Percentiles rank a stretch among this genome's conserved stretches.
These are phyloP conservation scores for Curvularia verruculosa DNA, from an alignment of 2,329 filamentous ascomycete species.

Conservation along the genomic window DNA sequence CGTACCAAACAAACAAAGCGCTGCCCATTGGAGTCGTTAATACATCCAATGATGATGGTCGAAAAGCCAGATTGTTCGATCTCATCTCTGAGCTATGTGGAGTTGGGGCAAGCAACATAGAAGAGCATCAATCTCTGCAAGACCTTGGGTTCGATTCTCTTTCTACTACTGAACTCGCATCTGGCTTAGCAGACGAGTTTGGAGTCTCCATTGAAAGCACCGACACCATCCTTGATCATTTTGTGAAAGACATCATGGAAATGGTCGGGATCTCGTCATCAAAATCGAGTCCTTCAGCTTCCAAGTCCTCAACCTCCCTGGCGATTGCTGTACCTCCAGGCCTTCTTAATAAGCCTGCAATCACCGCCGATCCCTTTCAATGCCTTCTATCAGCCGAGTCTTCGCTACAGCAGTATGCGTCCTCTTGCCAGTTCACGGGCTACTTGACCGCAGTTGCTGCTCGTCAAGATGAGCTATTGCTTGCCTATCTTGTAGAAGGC, in stretches of 20 bases:
- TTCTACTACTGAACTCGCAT: constrained; percentile 15
- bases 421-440: constrained; percentile 9
- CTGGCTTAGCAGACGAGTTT: constrained; percentile 11
- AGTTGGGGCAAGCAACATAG: constrained; percentile 1
- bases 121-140: constrained; percentile 11
- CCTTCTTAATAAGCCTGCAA: background rate
- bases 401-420: background rate
- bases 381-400: constrained; percentile 8
- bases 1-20: background rate
- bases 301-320: no score
- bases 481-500: constrained; percentile 24
- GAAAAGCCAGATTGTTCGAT: constrained; percentile 5
- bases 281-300: background rate
- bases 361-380: constrained; percentile 7
- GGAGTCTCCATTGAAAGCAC: constrained; percentile 8
- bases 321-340: background rate
- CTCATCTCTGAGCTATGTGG: constrained; percentile 14
- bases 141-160: constrained; percentile 20
- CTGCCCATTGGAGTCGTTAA: background rate
- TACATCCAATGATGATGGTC: background rate
- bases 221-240: constrained; percentile 11
- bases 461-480: constrained; percentile 17
- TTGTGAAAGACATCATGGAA: constrained; percentile 8
- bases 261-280: constrained; percentile 1
- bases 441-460: constrained; percentile 12